phyloP scores from a whole-genome alignment of 768 basidiomycete genomes.

The Mycena pura region DNA sequence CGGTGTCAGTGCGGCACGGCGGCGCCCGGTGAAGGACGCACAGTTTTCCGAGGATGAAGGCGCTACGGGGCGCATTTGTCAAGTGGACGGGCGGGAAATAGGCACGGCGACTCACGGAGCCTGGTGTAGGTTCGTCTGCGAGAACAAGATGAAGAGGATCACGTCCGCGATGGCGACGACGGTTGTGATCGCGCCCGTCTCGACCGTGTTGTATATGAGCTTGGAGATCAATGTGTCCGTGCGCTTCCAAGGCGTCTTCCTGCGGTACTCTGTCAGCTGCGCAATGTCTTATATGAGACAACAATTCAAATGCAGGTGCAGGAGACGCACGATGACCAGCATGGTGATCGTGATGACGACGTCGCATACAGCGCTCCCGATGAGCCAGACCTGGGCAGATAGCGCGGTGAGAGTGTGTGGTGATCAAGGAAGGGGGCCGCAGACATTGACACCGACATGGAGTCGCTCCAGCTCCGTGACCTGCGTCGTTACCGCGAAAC shows the following conservation, averaged over 20 bases:
- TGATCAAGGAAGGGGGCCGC: not conserved
- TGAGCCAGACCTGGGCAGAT: conserved; percentile 17
- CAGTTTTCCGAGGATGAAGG: no score
- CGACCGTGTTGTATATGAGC: conserved; percentile 11
- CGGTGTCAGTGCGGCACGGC: no score
- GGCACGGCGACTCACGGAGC: not conserved
- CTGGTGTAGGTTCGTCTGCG: not conserved
- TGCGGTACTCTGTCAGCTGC: not conserved
- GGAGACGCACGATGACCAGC: not conserved
- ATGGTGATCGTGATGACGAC: conserved; percentile 4
- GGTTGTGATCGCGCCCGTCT: conserved; percentile 3
- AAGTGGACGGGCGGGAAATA: not conserved
- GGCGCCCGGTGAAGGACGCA: no score
- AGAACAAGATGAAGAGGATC: not conserved
- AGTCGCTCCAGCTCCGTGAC: not conserved
- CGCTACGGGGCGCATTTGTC: no score
- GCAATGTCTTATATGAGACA: no score
- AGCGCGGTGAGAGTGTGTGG: not conserved
- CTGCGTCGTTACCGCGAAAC: conserved; percentile 3
- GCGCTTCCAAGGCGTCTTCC: not conserved
- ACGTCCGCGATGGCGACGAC: not conserved
- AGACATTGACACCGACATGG: not conserved
- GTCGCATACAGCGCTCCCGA: conserved; percentile 2
- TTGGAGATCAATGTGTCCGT: conserved; percentile 9
- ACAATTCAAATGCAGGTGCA: no score